These are phyloP conservation scores for Lachancea sp. DNA, from an alignment of 805 yeast genomes.

Conservation along the genomic window DNA sequence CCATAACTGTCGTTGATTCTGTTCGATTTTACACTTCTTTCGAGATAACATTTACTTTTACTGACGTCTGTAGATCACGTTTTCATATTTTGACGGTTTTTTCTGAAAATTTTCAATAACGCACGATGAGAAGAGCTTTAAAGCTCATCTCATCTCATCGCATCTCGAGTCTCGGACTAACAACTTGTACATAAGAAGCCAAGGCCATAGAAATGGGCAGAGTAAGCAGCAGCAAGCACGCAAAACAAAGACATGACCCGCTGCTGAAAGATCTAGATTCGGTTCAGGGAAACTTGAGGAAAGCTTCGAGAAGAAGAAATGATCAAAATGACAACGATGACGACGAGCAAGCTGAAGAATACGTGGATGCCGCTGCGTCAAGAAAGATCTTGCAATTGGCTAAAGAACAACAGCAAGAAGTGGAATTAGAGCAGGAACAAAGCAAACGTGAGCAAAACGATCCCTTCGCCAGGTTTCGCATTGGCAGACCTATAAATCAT, in stretches of 20 bases:
- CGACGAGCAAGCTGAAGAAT: conserved; percentile 52
- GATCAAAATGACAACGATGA: conserved; percentile 35
- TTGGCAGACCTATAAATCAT: conserved; percentile 33
- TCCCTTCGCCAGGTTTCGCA: conserved; percentile 30
- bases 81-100: background rate
- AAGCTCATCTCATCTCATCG: background rate
- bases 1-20: background rate
- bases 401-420: conserved; percentile 85
- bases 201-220: conserved; percentile 51
- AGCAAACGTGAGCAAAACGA: conserved; percentile 27
- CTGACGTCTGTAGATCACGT: background rate
- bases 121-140: background rate
- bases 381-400: conserved; percentile 86
- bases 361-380: conserved; percentile 74
- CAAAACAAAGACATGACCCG: conserved; percentile 70
- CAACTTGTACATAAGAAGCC: background rate
- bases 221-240: conserved; percentile 44
- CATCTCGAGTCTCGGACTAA: background rate
- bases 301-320: conserved; percentile 31
- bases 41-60: too few species aligned
- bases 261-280: conserved; percentile 71
- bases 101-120: background rate
- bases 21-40: too few species aligned
- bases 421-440: conserved; percentile 58
- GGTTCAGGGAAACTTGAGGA: conserved; percentile 63